A percentile compares a stretch with the other conserved stretches of the same genome.
These are phyloP conservation scores for Aspergillus tubingensis DNA, from an alignment of 2,329 filamentous ascomycete genomes.

Conservation along the genomic window DNA sequence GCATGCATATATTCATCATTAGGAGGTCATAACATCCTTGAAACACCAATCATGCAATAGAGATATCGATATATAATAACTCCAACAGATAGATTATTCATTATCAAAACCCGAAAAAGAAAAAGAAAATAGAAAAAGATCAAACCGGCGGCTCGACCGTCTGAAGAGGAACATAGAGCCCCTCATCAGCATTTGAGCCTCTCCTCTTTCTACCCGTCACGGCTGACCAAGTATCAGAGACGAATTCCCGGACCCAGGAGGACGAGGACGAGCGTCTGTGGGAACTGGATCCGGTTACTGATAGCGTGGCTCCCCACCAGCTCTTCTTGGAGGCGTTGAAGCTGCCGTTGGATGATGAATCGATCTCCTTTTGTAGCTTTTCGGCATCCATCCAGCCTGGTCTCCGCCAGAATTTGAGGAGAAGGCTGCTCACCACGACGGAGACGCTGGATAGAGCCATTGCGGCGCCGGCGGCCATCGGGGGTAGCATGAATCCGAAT, in stretches of 20 bases:
- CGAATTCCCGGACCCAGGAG: conserved; percentile 21
- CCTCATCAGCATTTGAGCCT: conserved; percentile 34
- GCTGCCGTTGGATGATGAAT: conserved; percentile 27
- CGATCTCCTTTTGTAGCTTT: conserved; percentile 60
- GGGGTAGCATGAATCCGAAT: conserved; percentile 78
- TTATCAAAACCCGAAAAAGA: neutral
- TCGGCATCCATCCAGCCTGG: conserved; percentile 84
- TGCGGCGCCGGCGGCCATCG: conserved; percentile 90
- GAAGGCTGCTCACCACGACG: conserved; percentile 79
- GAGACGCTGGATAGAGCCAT: conserved; percentile 92
- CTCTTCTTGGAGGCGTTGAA: conserved; percentile 22
- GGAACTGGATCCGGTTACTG: conserved; percentile 21
- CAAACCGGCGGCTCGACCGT: conserved; percentile 45
- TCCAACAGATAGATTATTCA: conserved; percentile 8
- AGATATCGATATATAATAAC: neutral
- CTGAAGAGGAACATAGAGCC: conserved; percentile 48
- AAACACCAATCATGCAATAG: conserved; percentile 2
- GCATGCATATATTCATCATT: neutral
- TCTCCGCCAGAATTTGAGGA: conserved; percentile 83
- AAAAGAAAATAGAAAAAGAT: conserved; percentile 7
- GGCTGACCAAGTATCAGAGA: conserved; percentile 30
- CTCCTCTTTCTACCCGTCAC: conserved; percentile 30
- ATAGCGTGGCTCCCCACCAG: conserved; percentile 36
- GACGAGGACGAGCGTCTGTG: conserved; percentile 21
- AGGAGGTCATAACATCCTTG: neutral